Percentiles rank a stretch among this genome's conserved stretches.
Evolutionary conservation across 2,329 filamentous ascomycete genomes (phyloP).

Genomic region (Beauveria medogensis): DNA sequence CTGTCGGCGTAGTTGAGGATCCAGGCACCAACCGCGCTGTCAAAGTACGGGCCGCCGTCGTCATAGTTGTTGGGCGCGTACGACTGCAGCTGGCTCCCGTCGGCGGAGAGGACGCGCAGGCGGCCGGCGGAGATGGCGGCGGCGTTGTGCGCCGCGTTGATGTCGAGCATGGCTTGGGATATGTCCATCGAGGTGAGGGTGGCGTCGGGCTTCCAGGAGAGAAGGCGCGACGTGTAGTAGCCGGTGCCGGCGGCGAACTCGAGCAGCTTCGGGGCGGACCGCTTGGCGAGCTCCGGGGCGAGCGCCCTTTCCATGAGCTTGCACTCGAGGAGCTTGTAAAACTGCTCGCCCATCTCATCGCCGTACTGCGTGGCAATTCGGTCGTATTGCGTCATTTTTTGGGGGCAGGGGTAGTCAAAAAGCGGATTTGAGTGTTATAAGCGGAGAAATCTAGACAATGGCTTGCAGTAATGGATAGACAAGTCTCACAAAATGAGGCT

Average conservation of each 20-base stretch:
- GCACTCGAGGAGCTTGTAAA: slow-evolving; percentile 5
- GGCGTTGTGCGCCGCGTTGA: background rate
- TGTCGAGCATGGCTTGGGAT: background rate
- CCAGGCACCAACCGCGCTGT: slow-evolving; percentile 4
- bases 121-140: background rate
- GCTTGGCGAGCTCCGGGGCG: background rate
- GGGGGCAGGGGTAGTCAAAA: too few relatives aligned
- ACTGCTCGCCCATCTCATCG: background rate
- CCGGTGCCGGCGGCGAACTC: slow-evolving; percentile 5
- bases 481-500: too few relatives aligned
- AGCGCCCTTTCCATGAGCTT: background rate
- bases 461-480: too few relatives aligned
- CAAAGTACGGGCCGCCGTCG: background rate
- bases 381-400: slow-evolving; percentile 6
- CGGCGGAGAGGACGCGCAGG: background rate
- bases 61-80: background rate
- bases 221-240: slow-evolving; percentile 5
- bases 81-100: background rate
- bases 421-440: too few relatives aligned
- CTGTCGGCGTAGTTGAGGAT: slow-evolving; percentile 4
- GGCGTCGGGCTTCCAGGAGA: background rate
- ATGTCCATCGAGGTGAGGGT: slow-evolving; percentile 2
- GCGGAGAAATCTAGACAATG: too few relatives aligned
- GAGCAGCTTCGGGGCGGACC: background rate
- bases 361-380: background rate